Evolutionary conservation across 129 eudicot genomes (phyloP), one percentile per base, ranked within the genome.

Genomic region (Artemisia tridentata): DNA sequence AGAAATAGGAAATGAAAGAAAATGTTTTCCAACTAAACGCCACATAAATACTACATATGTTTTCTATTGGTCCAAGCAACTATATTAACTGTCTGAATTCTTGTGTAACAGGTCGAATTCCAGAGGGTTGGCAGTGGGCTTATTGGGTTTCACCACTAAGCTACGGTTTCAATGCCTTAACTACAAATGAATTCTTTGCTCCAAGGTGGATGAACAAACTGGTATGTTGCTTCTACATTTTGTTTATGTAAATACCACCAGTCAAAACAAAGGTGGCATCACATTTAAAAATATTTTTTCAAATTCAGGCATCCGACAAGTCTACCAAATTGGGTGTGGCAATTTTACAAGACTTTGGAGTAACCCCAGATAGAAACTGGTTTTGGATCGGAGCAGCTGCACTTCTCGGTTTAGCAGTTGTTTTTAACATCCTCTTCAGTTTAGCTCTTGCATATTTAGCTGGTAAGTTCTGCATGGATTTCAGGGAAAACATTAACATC

Each of bases 101-200:
- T 13, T 73, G 34, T 56, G 82, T 72, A 73, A 59, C 76, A 83
- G 92, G 59, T 15, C 77, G 81, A 50, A 79, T 86, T 47, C 88
- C 88, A 17, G 78, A 31, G 15, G 81, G 88, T 85, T 81, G 84
- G 84, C 72, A 73, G 54, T 86, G 92, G 92, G 92, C 84, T 11
- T 76, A 84, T 67, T 86, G 92, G 92, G 69, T 79, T 45, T 81
- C 92, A 31, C 92, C 92, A 62, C 63, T 86, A 85, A 75, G 79
- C 68, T 86, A 86, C 7, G 86, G 84, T 78, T 86, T 81, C 55
- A 86, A 81, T 62, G 86, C 88, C 25, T 49, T 86, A 49, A 66
- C 86, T 49, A 72, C 78, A 20, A 86, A 86, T 54, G 88, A 86
- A 82, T 74, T 86, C 79, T 72, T 73, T 75, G 77, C 92, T 29